Evolutionary conservation across 2,329 filamentous ascomycete genomes (phyloP).

Genomic region (Akanthomyces dipterigenus): DNA sequence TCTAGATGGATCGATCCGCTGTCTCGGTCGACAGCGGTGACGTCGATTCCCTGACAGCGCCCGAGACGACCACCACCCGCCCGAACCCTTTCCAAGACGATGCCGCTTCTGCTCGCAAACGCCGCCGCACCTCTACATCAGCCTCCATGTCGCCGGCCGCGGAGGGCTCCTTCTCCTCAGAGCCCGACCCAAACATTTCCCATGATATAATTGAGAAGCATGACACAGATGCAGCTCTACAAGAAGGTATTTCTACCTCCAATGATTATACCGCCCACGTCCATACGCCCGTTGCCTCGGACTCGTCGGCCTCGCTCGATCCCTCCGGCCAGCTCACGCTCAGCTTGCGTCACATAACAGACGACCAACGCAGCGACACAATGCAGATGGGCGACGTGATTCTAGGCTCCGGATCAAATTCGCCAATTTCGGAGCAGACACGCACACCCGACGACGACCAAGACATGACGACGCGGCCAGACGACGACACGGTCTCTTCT

Average conservation of each 20-base stretch:
- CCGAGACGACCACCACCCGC: slow-evolving; percentile 56
- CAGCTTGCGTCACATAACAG: slow-evolving; percentile 3
- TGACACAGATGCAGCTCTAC: neutral
- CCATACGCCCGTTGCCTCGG: neutral
- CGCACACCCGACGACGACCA: neutral
- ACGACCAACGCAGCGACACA: neutral
- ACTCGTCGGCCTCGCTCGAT: neutral
- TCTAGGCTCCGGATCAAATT: neutral
- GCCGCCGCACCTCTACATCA: slow-evolving; percentile 52
- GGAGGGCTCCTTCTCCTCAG: slow-evolving; percentile 27
- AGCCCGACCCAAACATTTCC: neutral
- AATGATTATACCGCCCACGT: neutral
- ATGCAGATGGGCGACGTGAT: neutral
- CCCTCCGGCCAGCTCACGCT: slow-evolving; percentile 1
- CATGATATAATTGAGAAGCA: neutral
- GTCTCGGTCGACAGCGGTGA: slow-evolving; percentile 46
- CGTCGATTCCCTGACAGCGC: slow-evolving; percentile 48
- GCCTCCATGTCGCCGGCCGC: slow-evolving; percentile 41
- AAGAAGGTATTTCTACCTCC: neutral
- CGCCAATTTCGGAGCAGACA: neutral
- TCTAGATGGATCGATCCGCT: slow-evolving; percentile 45
- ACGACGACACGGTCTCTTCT: neutral
- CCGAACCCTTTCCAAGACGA: slow-evolving; percentile 59
- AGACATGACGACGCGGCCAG: neutral
- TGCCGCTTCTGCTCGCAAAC: slow-evolving; percentile 51